Base-by-base conservation (phyloP, 768 basidiomycete genomes). In the Xerocomus potaroensis region DNA sequence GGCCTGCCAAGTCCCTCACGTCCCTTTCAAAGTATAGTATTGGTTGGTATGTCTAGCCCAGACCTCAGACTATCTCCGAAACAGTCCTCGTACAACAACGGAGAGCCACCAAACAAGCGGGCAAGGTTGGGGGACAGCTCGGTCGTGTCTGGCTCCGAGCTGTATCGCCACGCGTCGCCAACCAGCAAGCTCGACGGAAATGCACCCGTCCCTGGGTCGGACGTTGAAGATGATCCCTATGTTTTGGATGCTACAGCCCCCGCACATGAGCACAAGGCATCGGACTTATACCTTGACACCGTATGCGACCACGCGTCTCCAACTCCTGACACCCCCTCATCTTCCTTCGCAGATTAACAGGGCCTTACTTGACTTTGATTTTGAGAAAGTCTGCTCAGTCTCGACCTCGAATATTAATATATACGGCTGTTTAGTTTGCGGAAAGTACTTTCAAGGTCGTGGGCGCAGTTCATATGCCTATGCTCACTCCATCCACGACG, bases 361-460 rank as follows among this genome's bases (percentile, higher is more conserved):
- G 51, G 80, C 78, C 38, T 75, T 82, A 36, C 80, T 99, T 47
- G 96, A 99, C 68, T 99, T 99, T 69, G 96, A 99, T 70, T 99
- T 99, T 59, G 96, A 99, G 72, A 93, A 95, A 75, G 80, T 98
- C 22, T 99, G 96, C 75, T 97, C 95, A 8, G 91, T 98, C 42
- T 96, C 91, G 29, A 76, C 91, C 45, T 88, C 90, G 33, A 95
- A 98, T 69, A 93, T 96, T 76, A 96, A 99, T 69, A 88, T 87
- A 53, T 99, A 99, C 62, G 92, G 91, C 27, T 99, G 96, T 64
- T 80, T 99, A 43, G 94, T 98, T 14, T 94, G 91, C 64, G 96
- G 96, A 45, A 98, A 96, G 72, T 99, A 97, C 67, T 98, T 96
- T 63, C 95, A 98, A 75, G 96, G 96, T 21, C 76, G 96, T 59